Percentiles rank a stretch among this genome's conserved stretches.
These are phyloP conservation scores for Pseudogymnoascus sp. DNA, from an alignment of 2,329 filamentous ascomycete genomes.

Conservation along the genomic window DNA sequence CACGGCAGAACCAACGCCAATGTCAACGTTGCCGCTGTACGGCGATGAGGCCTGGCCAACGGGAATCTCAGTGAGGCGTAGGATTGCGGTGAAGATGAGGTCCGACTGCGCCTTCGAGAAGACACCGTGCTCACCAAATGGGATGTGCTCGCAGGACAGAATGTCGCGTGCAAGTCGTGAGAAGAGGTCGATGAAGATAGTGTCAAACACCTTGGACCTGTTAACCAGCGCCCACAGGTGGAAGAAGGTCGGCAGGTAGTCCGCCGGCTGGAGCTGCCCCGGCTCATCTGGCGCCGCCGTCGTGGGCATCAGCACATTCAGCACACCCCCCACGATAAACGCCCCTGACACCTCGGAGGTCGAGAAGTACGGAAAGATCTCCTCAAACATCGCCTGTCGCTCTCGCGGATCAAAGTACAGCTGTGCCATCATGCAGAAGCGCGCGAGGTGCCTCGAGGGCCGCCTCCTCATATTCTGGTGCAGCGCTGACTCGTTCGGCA, in stretches of 20 bases:
- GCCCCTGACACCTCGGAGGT: slow-evolving; percentile 87
- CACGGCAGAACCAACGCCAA: slow-evolving; percentile 72
- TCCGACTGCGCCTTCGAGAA: slow-evolving; percentile 90
- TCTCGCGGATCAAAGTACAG: slow-evolving; percentile 88
- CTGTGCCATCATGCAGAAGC: slow-evolving; percentile 84
- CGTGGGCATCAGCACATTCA: slow-evolving; percentile 85
- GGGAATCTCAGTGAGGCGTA: slow-evolving; percentile 87
- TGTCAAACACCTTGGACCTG: slow-evolving; percentile 79
- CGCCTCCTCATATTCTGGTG: slow-evolving; percentile 51
- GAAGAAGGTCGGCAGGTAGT: slow-evolving; percentile 89
- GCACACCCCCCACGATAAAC: slow-evolving; percentile 81
- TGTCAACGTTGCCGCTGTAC: slow-evolving; percentile 73
- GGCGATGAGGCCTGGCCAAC: slow-evolving; percentile 93
- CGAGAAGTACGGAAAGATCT: slow-evolving; percentile 81
- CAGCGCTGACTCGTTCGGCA: slow-evolving; percentile 73
- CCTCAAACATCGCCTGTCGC: slow-evolving; percentile 71
- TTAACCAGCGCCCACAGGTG: slow-evolving; percentile 93
- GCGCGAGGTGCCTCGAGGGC: slow-evolving; percentile 63
- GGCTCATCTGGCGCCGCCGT: slow-evolving; percentile 65
- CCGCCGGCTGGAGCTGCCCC: slow-evolving; percentile 72
- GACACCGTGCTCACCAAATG: slow-evolving; percentile 80
- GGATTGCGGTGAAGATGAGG: slow-evolving; percentile 82
- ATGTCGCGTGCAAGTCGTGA: slow-evolving; percentile 83
- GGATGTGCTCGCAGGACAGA: slow-evolving; percentile 64
- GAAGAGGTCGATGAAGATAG: slow-evolving; percentile 80